A percentile compares a stretch with the other conserved stretches of the same genome.
These are phyloP conservation scores for Teratosphaeria gauchensis DNA, from an alignment of 2,329 filamentous ascomycete genomes.

Conservation along the genomic window DNA sequence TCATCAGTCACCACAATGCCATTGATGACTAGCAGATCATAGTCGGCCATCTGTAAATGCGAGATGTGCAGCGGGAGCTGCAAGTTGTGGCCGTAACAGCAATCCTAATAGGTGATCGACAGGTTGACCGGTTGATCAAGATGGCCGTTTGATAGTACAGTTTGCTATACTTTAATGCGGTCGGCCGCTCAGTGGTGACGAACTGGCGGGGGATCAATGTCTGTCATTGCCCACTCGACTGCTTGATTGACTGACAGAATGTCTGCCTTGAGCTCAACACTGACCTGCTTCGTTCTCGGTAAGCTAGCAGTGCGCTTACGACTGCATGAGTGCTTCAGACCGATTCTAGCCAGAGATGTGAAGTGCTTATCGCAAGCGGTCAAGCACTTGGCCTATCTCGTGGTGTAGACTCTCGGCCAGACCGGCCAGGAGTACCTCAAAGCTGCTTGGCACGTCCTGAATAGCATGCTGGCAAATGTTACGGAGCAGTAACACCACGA, in stretches of 20 bases:
- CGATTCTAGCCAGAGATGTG: neutral
- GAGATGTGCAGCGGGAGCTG: neutral
- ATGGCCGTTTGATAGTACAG: too few relatives aligned
- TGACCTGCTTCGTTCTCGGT: neutral
- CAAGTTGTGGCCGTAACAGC: neutral
- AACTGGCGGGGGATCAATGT: too few relatives aligned
- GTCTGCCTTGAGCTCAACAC: too few relatives aligned
- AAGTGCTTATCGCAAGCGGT: neutral
- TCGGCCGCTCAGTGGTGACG: too few relatives aligned
- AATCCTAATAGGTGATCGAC: too few relatives aligned
- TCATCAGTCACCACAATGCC: constrained; percentile 34
- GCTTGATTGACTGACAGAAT: too few relatives aligned
- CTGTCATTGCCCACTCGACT: too few relatives aligned
- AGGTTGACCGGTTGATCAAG: too few relatives aligned
- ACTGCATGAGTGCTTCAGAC: neutral
- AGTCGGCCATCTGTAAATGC: constrained; percentile 1
- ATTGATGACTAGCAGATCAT: constrained; percentile 34
- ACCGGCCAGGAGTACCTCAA: neutral
- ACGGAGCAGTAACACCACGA: neutral
- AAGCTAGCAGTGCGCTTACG: neutral
- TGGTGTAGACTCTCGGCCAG: neutral
- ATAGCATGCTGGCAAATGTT: neutral
- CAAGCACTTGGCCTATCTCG: neutral
- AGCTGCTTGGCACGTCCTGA: neutral
- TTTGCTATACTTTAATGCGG: too few relatives aligned